A percentile compares a stretch with the other conserved stretches of the same genome.
These are phyloP conservation scores for Talaromyces stipitatus DNA, from an alignment of 495 filamentous ascomycete species.

Conservation along the genomic window DNA sequence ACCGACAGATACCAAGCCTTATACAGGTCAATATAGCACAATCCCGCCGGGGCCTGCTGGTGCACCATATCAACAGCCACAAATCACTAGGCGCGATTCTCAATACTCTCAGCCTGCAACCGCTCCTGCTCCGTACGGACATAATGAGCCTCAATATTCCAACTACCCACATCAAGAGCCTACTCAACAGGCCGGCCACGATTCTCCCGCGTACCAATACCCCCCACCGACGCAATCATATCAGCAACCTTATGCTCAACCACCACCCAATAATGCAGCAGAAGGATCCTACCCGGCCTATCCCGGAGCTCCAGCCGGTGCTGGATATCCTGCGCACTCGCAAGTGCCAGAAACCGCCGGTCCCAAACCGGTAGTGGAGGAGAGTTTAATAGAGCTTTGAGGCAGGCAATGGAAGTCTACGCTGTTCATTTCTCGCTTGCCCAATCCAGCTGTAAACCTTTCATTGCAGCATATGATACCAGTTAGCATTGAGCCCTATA, in stretches of 20 bases:
- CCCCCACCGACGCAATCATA: slow-evolving; percentile 24
- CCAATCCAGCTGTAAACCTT: neutral
- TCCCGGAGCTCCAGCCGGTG: slow-evolving; percentile 48
- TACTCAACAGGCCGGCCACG: slow-evolving; percentile 19
- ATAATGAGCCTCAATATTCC: slow-evolving; percentile 22
- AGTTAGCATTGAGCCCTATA: neutral
- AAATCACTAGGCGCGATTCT: slow-evolving; percentile 16
- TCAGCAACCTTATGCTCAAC: slow-evolving; percentile 30
- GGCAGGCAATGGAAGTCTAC: neutral
- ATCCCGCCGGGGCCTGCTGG: slow-evolving; percentile 19
- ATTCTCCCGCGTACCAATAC: slow-evolving; percentile 16
- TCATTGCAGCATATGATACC: slow-evolving; percentile 4
- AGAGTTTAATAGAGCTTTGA: slow-evolving; percentile 79
- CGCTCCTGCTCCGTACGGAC: slow-evolving; percentile 3
- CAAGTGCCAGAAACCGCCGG: slow-evolving; percentile 32
- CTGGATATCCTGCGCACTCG: slow-evolving; percentile 46
- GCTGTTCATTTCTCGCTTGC: neutral
- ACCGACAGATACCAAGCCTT: slow-evolving; percentile 9
- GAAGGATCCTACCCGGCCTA: slow-evolving; percentile 30
- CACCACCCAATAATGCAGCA: slow-evolving; percentile 40
- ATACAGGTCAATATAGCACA: slow-evolving; percentile 13
- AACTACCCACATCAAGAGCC: slow-evolving; percentile 19
- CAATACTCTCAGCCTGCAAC: slow-evolving; percentile 21
- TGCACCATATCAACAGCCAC: slow-evolving; percentile 22
- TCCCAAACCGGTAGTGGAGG: slow-evolving; percentile 60